Conservation (phyloP, 352 stramenopile genomes). For the Globisporangium paroecandrum region DNA sequence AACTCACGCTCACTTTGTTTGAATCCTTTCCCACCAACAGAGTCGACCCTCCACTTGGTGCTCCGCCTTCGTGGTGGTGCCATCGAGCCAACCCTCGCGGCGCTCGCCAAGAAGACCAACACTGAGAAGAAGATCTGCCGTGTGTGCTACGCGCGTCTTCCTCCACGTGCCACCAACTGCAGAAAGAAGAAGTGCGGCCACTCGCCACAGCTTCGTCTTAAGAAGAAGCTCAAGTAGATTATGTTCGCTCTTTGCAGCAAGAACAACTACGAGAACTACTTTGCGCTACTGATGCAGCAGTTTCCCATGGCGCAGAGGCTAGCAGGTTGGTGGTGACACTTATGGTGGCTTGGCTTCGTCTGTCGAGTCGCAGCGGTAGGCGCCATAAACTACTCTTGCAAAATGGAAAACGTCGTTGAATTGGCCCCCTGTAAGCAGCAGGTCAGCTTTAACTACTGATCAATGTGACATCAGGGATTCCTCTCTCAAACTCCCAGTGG, state of each 20-base stretch:
- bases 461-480: slow-evolving; percentile 13
- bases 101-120: slow-evolving; percentile 99
- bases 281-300: slow-evolving; percentile 3
- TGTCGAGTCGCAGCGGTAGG: not conserved
- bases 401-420: slow-evolving; percentile 20
- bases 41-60: slow-evolving; percentile 97
- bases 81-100: slow-evolving; percentile 96
- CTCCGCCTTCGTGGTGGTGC: slow-evolving; percentile 91
- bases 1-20: not conserved
- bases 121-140: slow-evolving; percentile 99
- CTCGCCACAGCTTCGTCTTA: slow-evolving; percentile 99
- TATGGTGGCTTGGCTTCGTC: not conserved
- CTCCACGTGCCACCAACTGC: slow-evolving; percentile 99
- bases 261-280: slow-evolving; percentile 3
- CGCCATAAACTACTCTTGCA: slow-evolving; percentile 2
- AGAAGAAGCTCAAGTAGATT: slow-evolving; percentile 99
- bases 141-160: slow-evolving; percentile 99
- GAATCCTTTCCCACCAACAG: slow-evolving; percentile 18
- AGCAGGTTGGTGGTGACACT: not conserved
- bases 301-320: slow-evolving; percentile 4
- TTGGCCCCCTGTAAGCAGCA: slow-evolving; percentile 11
- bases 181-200: slow-evolving; percentile 99
- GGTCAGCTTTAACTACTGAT: slow-evolving; percentile 7
- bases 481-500: slow-evolving; percentile 12
- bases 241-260: slow-evolving; percentile 4